Base-by-base conservation (phyloP, 1,284 basidiomycete species). In the Ganoderma leucocontextum region DNA sequence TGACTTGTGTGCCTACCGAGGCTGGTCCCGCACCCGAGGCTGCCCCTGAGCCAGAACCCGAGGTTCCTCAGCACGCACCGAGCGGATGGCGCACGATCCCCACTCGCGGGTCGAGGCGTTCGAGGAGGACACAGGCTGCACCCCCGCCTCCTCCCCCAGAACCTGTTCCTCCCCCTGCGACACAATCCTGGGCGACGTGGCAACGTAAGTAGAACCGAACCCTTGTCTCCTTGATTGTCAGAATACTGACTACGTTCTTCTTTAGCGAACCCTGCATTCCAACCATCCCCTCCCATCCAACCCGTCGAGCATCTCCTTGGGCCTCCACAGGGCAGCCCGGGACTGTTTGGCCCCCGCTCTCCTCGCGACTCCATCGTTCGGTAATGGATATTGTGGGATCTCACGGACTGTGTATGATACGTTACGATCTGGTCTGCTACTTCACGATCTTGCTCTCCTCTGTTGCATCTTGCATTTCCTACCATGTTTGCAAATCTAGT, bases 331-430 rank as follows among this genome's bases (percentile, higher is more conserved):
- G 80, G 81, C 53, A 87, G 85, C 70, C 89, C 88, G 53, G 90
- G 89, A 36, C 77, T 91, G 73, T 91, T 91, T 72, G 90, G 90
- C 35, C 89, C 90, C 64, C 82, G 88, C 59, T 85, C 88, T 36
- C 86, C 87, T 25, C 79, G 82, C 47, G 79, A 77, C 65, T 86
- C 86, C 13, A 55, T 55, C 19, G 3, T 74, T 17, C 72, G 67
- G n/a, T 68, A 63, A 75, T 60, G 29, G 58, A 25, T 9, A 44
- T 52, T 35, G 60, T 59, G n/a, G 15, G 59, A 64, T 58, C 59
- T 58, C 55, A 58, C 35, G 35, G 55, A 58, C 60, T 59, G 29
- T 62, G 29, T 65, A 61, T 41, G 35, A 47, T 66, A 41, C 58
- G 57, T 53, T 53, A 68, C 64, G 64, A 69, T 38, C 55, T 68